These are phyloP conservation scores for Curvularia sp. DNA, from an alignment of 2,329 filamentous ascomycete genomes.

Conservation along the genomic window DNA sequence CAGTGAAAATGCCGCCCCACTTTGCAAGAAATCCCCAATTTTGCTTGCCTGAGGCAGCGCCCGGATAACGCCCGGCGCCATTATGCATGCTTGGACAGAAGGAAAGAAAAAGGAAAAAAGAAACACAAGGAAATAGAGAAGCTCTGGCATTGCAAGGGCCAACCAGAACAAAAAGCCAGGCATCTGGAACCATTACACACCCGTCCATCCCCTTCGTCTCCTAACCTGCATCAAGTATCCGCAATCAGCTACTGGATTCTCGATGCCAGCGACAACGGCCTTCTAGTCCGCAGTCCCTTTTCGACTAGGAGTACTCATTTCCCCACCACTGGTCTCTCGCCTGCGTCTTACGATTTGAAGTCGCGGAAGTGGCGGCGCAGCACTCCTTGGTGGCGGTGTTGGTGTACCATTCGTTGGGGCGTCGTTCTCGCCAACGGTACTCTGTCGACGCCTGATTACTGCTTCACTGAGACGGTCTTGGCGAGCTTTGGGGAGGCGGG, in stretches of 20 bases:
- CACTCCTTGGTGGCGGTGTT: conserved; percentile 1
- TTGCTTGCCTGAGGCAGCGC: conserved; percentile 3
- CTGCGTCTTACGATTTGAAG: conserved; percentile 45
- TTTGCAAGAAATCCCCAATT: not conserved
- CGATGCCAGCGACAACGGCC: conserved; percentile 2
- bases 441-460: conserved; percentile 36
- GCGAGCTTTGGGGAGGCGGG: conserved; percentile 45
- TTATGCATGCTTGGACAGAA: conserved; percentile 2
- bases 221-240: conserved; percentile 21
- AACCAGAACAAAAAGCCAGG: not conserved
- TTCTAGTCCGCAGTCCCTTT: conserved; percentile 28
- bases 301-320: conserved; percentile 44
- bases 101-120: not conserved
- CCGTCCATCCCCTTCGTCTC: conserved; percentile 26
- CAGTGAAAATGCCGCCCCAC: not conserved
- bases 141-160: no score
- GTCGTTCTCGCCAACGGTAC: conserved; percentile 37
- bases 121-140: not conserved
- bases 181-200: not conserved
- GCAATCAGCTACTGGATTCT: not conserved
- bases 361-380: conserved; percentile 38
- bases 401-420: conserved; percentile 15
- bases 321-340: conserved; percentile 47
- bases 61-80: conserved; percentile 1
- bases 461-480: conserved; percentile 42